Conservation (phyloP, 306 rosid genomes). For the Gastrolobium bilobum region DNA sequence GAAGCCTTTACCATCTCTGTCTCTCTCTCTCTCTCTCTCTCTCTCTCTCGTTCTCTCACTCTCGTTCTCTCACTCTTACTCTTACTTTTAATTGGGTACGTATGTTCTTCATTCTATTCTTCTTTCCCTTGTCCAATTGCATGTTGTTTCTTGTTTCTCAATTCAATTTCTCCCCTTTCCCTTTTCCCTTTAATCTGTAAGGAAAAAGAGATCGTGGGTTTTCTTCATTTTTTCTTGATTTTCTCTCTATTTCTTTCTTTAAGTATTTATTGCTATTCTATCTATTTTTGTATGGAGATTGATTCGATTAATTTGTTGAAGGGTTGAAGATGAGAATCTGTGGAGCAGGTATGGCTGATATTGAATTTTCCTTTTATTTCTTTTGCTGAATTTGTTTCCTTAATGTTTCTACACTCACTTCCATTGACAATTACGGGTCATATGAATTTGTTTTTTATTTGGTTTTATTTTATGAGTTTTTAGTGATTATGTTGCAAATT, state of each 20-base stretch:
- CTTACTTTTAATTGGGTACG: constrained; percentile 34
- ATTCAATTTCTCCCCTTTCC: constrained; percentile 28
- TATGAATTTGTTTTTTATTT: constrained; percentile 14
- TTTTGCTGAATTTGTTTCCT: constrained; percentile 18
- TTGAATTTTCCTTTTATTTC: constrained; percentile 28
- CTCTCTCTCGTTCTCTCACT: not conserved
- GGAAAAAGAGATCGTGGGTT: constrained; percentile 2
- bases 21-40: constrained; percentile 16
- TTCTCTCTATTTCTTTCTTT: not conserved
- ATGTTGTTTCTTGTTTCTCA: not conserved
- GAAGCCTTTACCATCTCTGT: not conserved
- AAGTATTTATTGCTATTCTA: not conserved
- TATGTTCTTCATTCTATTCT: not conserved
- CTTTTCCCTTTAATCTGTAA: not conserved
- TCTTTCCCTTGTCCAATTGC: not conserved
- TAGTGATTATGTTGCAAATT: constrained; percentile 12
- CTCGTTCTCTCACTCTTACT: not conserved
- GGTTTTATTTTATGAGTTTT: not conserved
- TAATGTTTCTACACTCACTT: constrained; percentile 1
- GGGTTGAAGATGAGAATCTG: constrained; percentile 64
- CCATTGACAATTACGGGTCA: constrained; percentile 23
- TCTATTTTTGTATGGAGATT: constrained; percentile 35
- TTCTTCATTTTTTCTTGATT: constrained; percentile 16
- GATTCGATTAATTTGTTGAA: constrained; percentile 53
- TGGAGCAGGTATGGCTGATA: constrained; percentile 58